A percentile compares a stretch with the other conserved stretches of the same genome.
Conservation (phyloP, 805 yeast species). For the Debaryomyces hansenii region DNA sequence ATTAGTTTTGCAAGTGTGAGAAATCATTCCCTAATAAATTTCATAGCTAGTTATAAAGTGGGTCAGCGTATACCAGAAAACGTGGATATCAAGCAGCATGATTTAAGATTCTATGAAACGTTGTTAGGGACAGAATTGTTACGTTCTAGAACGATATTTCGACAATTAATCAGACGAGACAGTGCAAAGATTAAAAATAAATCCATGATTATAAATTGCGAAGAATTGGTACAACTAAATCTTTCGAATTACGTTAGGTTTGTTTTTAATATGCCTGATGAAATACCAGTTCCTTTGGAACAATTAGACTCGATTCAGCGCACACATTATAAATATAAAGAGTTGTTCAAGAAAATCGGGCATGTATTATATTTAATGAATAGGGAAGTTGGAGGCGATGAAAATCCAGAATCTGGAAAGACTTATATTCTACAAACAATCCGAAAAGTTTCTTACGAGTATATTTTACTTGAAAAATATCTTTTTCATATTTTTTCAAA, state of each 20-base stretch:
- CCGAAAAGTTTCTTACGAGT: conserved; percentile 38
- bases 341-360: conserved; percentile 24
- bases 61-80: conserved; percentile 5
- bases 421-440: conserved; percentile 28
- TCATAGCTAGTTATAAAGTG: conserved; percentile 19
- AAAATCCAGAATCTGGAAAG: conserved; percentile 13
- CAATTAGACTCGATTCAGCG: conserved; percentile 19
- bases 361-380: conserved; percentile 24
- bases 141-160: conserved; percentile 24
- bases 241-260: conserved; percentile 37
- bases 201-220: conserved; percentile 17
- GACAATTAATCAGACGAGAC: conserved; percentile 20
- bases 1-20: conserved; percentile 37
- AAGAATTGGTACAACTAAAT: conserved; percentile 40
- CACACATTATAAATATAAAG: conserved; percentile 29
- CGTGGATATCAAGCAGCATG: conserved; percentile 11
- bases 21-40: conserved; percentile 29
- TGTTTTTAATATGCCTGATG: conserved; percentile 30
- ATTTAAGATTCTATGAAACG: conserved; percentile 28
- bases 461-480: conserved; percentile 38
- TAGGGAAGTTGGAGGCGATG: conserved; percentile 12
- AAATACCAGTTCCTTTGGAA: conserved; percentile 7
- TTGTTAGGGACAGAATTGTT: conserved; percentile 30
- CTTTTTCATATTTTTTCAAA: conserved; percentile 36
- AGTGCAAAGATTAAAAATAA: conserved; percentile 7